Conservation (phyloP, 345 rosid species). For the Camelina hispida region DNA sequence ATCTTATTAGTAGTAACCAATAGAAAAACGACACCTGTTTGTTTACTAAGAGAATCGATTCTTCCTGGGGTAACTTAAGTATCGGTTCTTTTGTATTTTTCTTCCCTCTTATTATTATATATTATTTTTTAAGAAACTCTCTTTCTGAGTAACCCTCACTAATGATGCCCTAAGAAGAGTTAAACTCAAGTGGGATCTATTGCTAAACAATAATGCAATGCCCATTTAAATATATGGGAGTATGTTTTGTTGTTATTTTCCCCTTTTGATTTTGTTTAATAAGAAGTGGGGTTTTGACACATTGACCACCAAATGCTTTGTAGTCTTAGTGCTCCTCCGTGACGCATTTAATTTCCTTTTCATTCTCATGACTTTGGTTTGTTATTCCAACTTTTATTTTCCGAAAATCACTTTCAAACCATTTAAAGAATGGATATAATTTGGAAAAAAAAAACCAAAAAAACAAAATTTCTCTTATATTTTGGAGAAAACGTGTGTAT, state of each 20-base stretch:
- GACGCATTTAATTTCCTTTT: slow-evolving; percentile 50
- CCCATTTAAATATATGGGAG: slow-evolving; percentile 6
- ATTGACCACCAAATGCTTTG: slow-evolving; percentile 56
- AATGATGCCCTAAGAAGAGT: too few species aligned
- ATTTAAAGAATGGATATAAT: slow-evolving; percentile 18
- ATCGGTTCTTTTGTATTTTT: too few species aligned
- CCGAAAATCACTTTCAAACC: slow-evolving; percentile 23
- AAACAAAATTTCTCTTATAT: slow-evolving; percentile 19
- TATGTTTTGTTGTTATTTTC: slow-evolving; percentile 35
- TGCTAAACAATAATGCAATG: slow-evolving; percentile 37
- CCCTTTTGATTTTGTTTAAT: slow-evolving; percentile 29
- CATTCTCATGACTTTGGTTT: slow-evolving; percentile 24
- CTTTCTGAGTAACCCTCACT: too few species aligned
- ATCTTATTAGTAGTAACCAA: too few species aligned
- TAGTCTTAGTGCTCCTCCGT: slow-evolving; percentile 54
- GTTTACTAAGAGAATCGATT: too few species aligned
- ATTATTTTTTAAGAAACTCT: too few species aligned
- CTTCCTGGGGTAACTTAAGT: too few species aligned
- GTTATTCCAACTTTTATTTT: slow-evolving; percentile 20
- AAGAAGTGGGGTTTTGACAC: slow-evolving; percentile 58
- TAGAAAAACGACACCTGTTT: too few species aligned
- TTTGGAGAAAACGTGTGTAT: slow-evolving; percentile 27
- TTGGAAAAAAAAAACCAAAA: background rate
- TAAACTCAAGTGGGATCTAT: slow-evolving; percentile 43
- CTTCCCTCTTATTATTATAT: too few species aligned